Evolutionary conservation across 768 basidiomycete species (phyloP).

Genomic region (Suillus hirtellus): DNA sequence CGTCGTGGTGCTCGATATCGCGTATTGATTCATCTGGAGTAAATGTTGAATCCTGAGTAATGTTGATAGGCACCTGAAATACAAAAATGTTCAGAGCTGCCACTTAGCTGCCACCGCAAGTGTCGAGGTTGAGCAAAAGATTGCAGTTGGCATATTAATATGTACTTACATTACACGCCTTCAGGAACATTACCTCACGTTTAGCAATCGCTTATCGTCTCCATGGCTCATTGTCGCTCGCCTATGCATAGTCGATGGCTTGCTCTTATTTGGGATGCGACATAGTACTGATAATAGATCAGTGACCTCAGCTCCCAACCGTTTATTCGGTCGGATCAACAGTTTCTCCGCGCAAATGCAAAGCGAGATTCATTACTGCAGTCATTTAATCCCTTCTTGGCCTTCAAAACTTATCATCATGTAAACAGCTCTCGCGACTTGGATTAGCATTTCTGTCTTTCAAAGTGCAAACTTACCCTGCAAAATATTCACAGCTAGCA

Average conservation of each 20-base stretch:
- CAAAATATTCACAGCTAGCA: constrained; percentile 12
- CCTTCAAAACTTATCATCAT: constrained; percentile 5
- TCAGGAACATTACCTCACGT: constrained; percentile 2
- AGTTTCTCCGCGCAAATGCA: constrained; percentile 11
- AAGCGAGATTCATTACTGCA: constrained; percentile 6
- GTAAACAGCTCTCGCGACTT: background rate
- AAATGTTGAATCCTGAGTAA: background rate
- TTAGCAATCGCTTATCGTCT: constrained; percentile 1
- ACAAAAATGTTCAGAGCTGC: background rate
- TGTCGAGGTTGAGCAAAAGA: background rate
- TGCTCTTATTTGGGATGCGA: background rate
- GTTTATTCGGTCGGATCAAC: background rate
- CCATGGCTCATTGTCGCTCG: constrained; percentile 2
- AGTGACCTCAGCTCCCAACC: constrained; percentile 4
- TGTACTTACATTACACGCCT: background rate
- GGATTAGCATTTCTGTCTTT: background rate
- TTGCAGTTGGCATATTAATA: background rate
- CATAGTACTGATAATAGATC: constrained; percentile 1
- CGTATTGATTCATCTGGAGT: background rate
- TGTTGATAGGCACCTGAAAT: background rate
- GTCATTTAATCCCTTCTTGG: background rate
- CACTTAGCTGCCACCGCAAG: background rate
- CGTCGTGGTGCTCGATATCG: background rate
- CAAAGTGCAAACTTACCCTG: background rate
- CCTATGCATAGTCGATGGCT: background rate